These are phyloP conservation scores for Madurella mycetomatis DNA, from an alignment of 2,329 filamentous ascomycete species.

Conservation along the genomic window DNA sequence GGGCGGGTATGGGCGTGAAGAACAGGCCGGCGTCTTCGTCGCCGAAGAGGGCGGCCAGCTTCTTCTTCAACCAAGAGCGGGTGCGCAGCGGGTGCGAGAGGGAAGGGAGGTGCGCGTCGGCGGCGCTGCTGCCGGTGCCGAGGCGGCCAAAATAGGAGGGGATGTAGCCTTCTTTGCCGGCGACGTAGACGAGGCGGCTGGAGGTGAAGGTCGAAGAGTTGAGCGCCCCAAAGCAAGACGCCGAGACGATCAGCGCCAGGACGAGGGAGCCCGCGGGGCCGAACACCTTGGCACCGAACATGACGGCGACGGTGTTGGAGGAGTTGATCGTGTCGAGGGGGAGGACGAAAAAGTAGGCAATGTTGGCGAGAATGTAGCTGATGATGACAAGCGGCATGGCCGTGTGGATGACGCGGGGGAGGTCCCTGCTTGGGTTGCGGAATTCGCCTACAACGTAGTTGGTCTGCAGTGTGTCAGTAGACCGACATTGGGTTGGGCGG, in stretches of 20 bases:
- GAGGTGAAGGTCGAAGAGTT: slow-evolving; percentile 94
- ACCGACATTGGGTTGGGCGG: not conserved
- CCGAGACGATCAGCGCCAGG: slow-evolving; percentile 82
- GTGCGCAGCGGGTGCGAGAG: slow-evolving; percentile 42
- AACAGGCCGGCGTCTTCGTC: slow-evolving; percentile 78
- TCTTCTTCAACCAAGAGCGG: slow-evolving; percentile 54
- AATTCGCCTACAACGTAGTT: slow-evolving; percentile 99
- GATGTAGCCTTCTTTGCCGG: slow-evolving; percentile 92
- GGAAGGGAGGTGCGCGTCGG: slow-evolving; percentile 34
- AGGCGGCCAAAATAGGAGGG: slow-evolving; percentile 79
- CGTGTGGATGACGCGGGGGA: slow-evolving; percentile 92
- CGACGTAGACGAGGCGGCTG: slow-evolving; percentile 86
- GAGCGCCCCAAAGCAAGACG: slow-evolving; percentile 88
- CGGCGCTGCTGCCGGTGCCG: slow-evolving; percentile 53
- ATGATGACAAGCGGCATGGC: slow-evolving; percentile 92
- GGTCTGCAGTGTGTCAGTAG: slow-evolving; percentile 55
- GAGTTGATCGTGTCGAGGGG: slow-evolving; percentile 75
- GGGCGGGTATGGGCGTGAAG: slow-evolving; percentile 90
- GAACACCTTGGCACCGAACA: slow-evolving; percentile 87
- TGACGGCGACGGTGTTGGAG: slow-evolving; percentile 91
- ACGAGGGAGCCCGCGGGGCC: slow-evolving; percentile 76
- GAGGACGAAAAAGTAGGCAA: slow-evolving; percentile 91
- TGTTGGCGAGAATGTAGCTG: slow-evolving; percentile 84
- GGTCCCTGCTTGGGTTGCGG: slow-evolving; percentile 81
- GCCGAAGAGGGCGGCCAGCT: slow-evolving; percentile 59